These are phyloP conservation scores for Talaromyces nanjingensis DNA, from an alignment of 495 filamentous ascomycete species.

Conservation along the genomic window DNA sequence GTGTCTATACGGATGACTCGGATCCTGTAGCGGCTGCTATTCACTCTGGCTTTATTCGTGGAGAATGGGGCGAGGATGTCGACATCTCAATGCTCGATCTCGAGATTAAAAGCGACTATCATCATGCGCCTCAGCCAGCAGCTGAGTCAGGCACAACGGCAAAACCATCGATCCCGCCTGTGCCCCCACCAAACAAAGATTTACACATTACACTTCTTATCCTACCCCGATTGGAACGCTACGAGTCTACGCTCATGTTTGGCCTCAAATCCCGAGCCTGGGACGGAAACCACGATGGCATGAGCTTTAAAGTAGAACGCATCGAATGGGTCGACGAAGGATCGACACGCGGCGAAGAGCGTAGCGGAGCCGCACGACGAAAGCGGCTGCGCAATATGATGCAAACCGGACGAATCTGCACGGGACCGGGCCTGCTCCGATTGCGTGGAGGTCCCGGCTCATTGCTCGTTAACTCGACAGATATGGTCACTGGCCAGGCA, in stretches of 20 bases:
- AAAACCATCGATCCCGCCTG: slow-evolving; percentile 29
- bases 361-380: slow-evolving; percentile 54
- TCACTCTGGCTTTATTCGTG: slow-evolving; percentile 85
- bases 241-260: slow-evolving; percentile 63
- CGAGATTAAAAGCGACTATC: slow-evolving; percentile 39
- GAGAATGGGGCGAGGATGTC: slow-evolving; percentile 75
- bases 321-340: slow-evolving; percentile 77
- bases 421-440: slow-evolving; percentile 35
- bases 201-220: slow-evolving; percentile 79
- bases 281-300: slow-evolving; percentile 64
- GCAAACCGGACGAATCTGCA: slow-evolving; percentile 42
- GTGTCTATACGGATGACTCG: slow-evolving; percentile 93
- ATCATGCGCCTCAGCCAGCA: slow-evolving; percentile 28
- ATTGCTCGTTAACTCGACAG: slow-evolving; percentile 17
- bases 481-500: background rate
- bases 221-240: slow-evolving; percentile 69
- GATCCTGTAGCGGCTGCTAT: slow-evolving; percentile 90
- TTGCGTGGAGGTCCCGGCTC: slow-evolving; percentile 30
- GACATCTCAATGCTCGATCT: slow-evolving; percentile 62
- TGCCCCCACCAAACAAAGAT: slow-evolving; percentile 54
- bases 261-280: slow-evolving; percentile 77
- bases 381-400: slow-evolving; percentile 47
- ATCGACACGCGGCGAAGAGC: slow-evolving; percentile 56
- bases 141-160: slow-evolving; percentile 17
- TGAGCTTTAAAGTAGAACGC: slow-evolving; percentile 76